Percentiles rank a stretch among this genome's conserved stretches.
These are phyloP conservation scores for Hippophae gyantsensis DNA, from an alignment of 306 rosid species.

Conservation along the genomic window DNA sequence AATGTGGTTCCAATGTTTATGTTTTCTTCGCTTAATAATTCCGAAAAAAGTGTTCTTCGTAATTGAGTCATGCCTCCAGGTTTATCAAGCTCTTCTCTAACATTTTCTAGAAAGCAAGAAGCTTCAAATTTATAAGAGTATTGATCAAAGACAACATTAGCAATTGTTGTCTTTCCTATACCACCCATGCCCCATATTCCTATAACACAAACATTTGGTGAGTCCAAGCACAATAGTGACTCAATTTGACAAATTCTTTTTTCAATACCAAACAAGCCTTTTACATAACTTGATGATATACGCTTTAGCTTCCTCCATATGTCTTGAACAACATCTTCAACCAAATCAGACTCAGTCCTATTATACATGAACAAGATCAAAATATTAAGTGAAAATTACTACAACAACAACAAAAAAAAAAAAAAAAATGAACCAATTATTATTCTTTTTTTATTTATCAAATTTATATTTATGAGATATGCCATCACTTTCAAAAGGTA, in stretches of 20 bases:
- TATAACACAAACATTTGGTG: background rate
- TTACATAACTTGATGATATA: background rate
- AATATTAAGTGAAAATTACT: too few species aligned
- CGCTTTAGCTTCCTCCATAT: background rate
- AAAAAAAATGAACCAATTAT: too few species aligned
- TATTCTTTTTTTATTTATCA: too few species aligned
- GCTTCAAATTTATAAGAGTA: background rate
- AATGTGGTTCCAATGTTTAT: background rate
- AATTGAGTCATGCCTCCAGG: background rate
- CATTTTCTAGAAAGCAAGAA: background rate
- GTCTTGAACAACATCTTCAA: background rate
- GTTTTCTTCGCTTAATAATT: background rate
- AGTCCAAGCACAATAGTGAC: constrained; percentile 3
- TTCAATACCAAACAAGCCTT: constrained; percentile 13
- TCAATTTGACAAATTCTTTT: constrained; percentile 24
- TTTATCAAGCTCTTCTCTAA: background rate
- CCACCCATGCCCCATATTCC: too few species aligned
- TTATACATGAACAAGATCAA: too few species aligned
- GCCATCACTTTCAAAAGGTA: too few species aligned
- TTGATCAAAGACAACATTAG: too few species aligned
- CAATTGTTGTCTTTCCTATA: too few species aligned
- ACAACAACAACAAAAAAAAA: too few species aligned
- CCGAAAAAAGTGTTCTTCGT: background rate
- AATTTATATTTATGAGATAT: too few species aligned
- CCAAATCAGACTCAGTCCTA: constrained; percentile 2